Percentiles rank a stretch among this genome's conserved stretches.
These are phyloP conservation scores for Achlya hypogyna DNA, from an alignment of 352 stramenopile genomes.

Conservation along the genomic window DNA sequence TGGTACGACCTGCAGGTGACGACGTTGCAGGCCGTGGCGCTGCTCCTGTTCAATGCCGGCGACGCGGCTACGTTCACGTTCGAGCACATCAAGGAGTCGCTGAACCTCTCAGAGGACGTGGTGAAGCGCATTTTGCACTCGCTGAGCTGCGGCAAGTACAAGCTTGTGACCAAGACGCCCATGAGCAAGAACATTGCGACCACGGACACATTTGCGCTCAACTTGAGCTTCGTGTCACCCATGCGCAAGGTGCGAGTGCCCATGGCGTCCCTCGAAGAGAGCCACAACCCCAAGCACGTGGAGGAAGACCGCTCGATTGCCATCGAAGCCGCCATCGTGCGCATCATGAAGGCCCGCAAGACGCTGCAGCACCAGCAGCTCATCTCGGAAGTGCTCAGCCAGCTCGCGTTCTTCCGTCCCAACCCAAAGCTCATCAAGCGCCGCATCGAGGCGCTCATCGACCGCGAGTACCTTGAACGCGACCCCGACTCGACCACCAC, in stretches of 20 bases:
- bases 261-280: constrained; percentile 97
- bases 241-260: constrained; percentile 98
- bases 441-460: constrained; percentile 96
- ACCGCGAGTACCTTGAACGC: constrained; percentile 97
- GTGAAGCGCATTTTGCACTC: constrained; percentile 98
- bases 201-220: constrained; percentile 92
- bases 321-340: constrained; percentile 99
- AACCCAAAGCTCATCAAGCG: constrained; percentile 97
- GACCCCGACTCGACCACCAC: constrained; percentile 92
- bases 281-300: constrained; percentile 96
- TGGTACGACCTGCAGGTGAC: constrained; percentile 97
- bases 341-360: constrained; percentile 99
- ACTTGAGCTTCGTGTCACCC: constrained; percentile 90
- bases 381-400: constrained; percentile 95
- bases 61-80: constrained; percentile 80
- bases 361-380: constrained; percentile 97
- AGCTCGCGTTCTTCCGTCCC: constrained; percentile 97
- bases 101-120: constrained; percentile 94
- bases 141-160: constrained; percentile 98
- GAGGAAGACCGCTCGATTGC: constrained; percentile 95
- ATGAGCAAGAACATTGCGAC: constrained; percentile 91
- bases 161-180: constrained; percentile 93
- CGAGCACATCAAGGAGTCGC: constrained; percentile 80
- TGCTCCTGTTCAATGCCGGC: constrained; percentile 92
- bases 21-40: constrained; percentile 93